Percentiles rank a stretch among this genome's conserved stretches.
Conservation (phyloP, 345 rosid species). For the Angophora floribunda region DNA sequence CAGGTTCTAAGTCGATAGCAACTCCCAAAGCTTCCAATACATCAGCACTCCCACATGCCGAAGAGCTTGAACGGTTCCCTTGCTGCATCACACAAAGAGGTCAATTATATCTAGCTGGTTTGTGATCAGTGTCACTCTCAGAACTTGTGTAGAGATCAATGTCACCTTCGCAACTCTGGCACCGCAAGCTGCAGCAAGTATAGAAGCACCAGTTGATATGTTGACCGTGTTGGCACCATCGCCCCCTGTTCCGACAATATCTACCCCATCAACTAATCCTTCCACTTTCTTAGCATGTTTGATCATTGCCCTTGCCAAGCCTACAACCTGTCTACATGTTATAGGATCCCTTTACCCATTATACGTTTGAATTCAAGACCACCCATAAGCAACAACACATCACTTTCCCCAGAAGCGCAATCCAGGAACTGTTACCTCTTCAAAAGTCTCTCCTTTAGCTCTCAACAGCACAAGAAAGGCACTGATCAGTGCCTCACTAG, state of each 20-base stretch:
- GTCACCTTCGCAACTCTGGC: constrained; percentile 92
- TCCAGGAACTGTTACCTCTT: constrained; percentile 41
- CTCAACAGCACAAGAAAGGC: constrained; percentile 83
- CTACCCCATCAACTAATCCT: constrained; percentile 65
- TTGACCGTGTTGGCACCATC: constrained; percentile 97
- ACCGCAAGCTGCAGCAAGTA: constrained; percentile 94
- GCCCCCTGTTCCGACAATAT: constrained; percentile 93
- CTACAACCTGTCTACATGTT: constrained; percentile 39
- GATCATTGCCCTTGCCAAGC: constrained; percentile 82
- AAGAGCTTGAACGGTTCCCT: constrained; percentile 95
- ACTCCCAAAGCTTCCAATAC: constrained; percentile 82
- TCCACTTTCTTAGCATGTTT: constrained; percentile 72
- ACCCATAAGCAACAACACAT: neutral
- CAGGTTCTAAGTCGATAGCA: constrained; percentile 65
- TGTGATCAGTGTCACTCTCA: neutral
- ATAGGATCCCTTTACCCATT: neutral
- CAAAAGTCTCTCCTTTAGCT: constrained; percentile 94
- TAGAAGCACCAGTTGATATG: constrained; percentile 89
- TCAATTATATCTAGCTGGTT: neutral
- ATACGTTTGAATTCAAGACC: neutral
- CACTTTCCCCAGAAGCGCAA: neutral
- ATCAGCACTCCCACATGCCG: constrained; percentile 99
- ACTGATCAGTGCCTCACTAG: constrained; percentile 62
- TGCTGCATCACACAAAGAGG: constrained; percentile 37
- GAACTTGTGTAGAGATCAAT: neutral